phyloP scores from a whole-genome alignment of 2,329 filamentous ascomycete species.

The Fusarium tupiense region DNA sequence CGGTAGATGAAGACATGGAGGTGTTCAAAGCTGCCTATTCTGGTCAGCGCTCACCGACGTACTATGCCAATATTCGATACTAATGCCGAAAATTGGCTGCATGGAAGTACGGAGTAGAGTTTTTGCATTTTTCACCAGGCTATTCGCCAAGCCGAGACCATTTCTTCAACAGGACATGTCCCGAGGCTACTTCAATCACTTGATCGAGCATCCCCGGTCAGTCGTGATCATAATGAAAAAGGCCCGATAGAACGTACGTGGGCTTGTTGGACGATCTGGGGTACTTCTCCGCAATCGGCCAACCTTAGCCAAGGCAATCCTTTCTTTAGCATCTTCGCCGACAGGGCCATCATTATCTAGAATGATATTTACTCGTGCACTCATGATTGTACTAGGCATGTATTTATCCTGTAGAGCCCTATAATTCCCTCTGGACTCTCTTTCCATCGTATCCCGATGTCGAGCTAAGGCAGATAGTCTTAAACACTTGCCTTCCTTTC shows the following conservation, averaged over 20 bases:
- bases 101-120: too few relatives aligned
- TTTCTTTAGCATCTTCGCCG: background rate
- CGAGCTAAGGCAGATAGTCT: too few relatives aligned
- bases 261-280: background rate
- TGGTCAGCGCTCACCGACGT: background rate
- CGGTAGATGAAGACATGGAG: background rate
- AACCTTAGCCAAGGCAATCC: background rate
- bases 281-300: background rate
- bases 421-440: rapidly evolving
- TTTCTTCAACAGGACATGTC: rapidly evolving
- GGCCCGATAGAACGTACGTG: background rate
- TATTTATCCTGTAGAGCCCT: background rate
- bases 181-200: rapidly evolving
- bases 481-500: too few relatives aligned
- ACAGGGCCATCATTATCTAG: background rate
- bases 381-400: background rate
- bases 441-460: too few relatives aligned
- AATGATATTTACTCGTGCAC: too few relatives aligned
- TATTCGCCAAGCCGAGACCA: rapidly evolving
- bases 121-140: rapidly evolving
- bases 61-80: background rate
- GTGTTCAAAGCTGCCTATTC: background rate
- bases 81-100: background rate
- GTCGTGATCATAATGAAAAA: background rate
- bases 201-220: rapidly evolving